These are phyloP conservation scores for Plasmodium cynomolgi DNA, from an alignment of 169 alveolate species.

Conservation along the genomic window DNA sequence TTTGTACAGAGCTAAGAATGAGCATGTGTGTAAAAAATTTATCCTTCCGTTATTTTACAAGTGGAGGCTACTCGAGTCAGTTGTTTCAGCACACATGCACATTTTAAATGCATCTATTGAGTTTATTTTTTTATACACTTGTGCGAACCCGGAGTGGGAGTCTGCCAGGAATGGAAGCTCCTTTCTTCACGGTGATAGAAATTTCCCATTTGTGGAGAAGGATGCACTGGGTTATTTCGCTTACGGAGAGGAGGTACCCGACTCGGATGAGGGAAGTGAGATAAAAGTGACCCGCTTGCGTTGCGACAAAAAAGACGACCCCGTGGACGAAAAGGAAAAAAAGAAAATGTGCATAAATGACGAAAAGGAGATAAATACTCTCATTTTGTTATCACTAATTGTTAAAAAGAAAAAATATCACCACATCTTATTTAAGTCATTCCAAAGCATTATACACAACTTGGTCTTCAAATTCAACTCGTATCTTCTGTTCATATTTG, in stretches of 20 bases:
- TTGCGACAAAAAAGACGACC: background rate
- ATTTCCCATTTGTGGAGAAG: background rate
- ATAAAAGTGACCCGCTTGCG: background rate
- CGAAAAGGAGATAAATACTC: constrained; percentile 24
- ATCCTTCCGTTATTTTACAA: constrained; percentile 48
- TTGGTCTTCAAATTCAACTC: constrained; percentile 32
- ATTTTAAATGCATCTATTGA: constrained; percentile 23
- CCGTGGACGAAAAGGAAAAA: background rate
- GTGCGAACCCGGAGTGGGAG: background rate
- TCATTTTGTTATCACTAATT: constrained; percentile 35
- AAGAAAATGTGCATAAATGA: background rate
- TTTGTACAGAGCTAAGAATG: constrained; percentile 36
- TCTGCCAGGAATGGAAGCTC: background rate
- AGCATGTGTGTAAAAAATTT: constrained; percentile 7
- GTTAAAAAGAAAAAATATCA: constrained; percentile 66
- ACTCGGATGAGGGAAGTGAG: background rate
- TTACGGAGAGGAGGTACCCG: background rate
- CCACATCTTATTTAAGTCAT: constrained; percentile 12
- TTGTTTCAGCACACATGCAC: background rate
- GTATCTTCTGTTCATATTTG: constrained; percentile 19
- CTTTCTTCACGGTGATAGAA: background rate
- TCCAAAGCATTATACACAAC: constrained; percentile 12
- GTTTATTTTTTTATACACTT: constrained; percentile 9
- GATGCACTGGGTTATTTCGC: background rate
- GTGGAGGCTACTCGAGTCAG: constrained; percentile 30